Conservation (phyloP, 306 rosid genomes). For the Trichosanthes truncata region DNA sequence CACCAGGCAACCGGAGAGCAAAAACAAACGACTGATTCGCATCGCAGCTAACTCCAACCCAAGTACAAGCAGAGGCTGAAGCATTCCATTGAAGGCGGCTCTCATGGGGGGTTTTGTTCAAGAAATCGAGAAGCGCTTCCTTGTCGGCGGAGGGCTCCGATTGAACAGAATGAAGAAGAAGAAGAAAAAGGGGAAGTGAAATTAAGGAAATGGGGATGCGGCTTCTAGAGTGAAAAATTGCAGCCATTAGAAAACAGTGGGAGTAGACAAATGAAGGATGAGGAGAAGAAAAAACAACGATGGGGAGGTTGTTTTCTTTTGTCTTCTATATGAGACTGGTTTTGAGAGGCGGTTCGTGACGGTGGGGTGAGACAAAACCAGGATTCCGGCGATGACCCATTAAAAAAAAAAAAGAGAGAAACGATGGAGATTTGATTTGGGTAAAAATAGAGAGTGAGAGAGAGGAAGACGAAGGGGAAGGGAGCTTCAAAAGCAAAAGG, state of each 20-base stretch:
- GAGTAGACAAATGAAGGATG: conserved; percentile 4
- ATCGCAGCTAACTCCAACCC: conserved; percentile 77
- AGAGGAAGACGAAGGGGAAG: neutral
- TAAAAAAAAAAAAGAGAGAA: neutral
- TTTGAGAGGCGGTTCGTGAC: conserved; percentile 9
- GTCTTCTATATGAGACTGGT: neutral
- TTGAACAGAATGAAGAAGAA: conserved; percentile 21
- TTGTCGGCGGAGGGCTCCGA: conserved; percentile 80
- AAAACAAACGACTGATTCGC: conserved; percentile 33
- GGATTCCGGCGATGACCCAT: conserved; percentile 42
- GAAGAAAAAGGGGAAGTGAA: conserved; percentile 7
- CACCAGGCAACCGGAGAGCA: conserved; percentile 69
- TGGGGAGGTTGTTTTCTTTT: neutral
- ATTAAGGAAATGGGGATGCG: conserved; percentile 6
- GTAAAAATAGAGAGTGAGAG: conserved; percentile 4
- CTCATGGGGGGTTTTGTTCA: conserved; percentile 46
- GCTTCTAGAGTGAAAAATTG: conserved; percentile 6
- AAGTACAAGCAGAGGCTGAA: conserved; percentile 61
- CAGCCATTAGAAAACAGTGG: conserved; percentile 25
- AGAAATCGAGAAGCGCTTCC: conserved; percentile 74
- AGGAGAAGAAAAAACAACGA: neutral
- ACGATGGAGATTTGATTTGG: neutral
- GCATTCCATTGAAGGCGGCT: conserved; percentile 77
- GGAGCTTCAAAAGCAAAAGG: neutral
- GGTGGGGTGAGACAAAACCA: conserved; percentile 3